phyloP scores from a whole-genome alignment of 495 filamentous ascomycete species.

The Ascobolus immersus region DNA sequence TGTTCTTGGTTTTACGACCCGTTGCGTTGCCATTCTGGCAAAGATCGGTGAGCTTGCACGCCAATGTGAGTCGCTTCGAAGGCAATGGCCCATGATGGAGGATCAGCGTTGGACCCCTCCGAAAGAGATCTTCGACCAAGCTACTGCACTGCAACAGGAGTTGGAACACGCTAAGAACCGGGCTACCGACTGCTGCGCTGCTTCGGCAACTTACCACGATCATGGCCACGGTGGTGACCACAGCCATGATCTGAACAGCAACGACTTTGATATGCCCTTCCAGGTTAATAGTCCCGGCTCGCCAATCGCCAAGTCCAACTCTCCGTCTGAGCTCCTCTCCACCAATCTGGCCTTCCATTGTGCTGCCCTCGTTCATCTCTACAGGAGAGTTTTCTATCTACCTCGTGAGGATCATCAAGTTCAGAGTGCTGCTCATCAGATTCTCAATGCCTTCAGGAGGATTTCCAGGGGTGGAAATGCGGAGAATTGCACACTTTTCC shows the following conservation, averaged over 20 bases:
- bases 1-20: slow-evolving; percentile 50
- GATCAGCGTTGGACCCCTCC: slow-evolving; percentile 33
- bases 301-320: neutral
- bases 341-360: slow-evolving; percentile 60
- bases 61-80: slow-evolving; percentile 34
- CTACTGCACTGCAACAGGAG: slow-evolving; percentile 28
- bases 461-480: slow-evolving; percentile 42
- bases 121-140: slow-evolving; percentile 25
- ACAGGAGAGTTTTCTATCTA: slow-evolving; percentile 42
- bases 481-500: slow-evolving; percentile 55
- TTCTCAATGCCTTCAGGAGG: slow-evolving; percentile 33
- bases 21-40: slow-evolving; percentile 44
- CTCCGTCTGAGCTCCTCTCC: slow-evolving; percentile 35
- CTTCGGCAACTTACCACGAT: too few relatives aligned
- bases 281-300: too few relatives aligned
- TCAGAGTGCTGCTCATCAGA: slow-evolving; percentile 35
- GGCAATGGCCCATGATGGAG: neutral
- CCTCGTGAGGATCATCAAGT: slow-evolving; percentile 30
- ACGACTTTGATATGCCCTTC: too few relatives aligned
- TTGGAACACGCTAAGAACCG: slow-evolving; percentile 24
- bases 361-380: slow-evolving; percentile 53
- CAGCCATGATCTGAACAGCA: too few relatives aligned
- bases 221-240: slow-evolving; percentile 16
- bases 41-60: slow-evolving; percentile 48
- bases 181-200: slow-evolving; percentile 21